These are phyloP conservation scores for Eutrema japonicum DNA, from an alignment of 345 rosid species.

Conservation along the genomic window DNA sequence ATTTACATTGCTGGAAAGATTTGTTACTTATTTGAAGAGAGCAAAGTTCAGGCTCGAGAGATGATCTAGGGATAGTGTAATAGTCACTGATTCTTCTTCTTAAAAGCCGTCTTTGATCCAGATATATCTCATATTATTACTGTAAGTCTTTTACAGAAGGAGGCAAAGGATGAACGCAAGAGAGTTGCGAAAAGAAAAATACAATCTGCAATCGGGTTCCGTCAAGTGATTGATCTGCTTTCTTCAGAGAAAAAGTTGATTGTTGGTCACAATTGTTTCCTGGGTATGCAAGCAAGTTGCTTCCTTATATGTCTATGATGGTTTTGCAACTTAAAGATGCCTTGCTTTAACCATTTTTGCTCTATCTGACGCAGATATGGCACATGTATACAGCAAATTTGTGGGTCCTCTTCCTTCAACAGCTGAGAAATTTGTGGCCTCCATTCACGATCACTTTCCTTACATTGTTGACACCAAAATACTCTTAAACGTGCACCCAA, in stretches of 20 bases:
- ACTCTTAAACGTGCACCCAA: slow-evolving; percentile 62
- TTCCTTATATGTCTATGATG: slow-evolving; percentile 6
- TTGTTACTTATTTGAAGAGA: neutral
- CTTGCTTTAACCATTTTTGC: slow-evolving; percentile 25
- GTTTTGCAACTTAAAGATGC: slow-evolving; percentile 25
- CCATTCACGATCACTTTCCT: slow-evolving; percentile 65
- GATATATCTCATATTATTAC: neutral
- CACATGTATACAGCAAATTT: slow-evolving; percentile 83
- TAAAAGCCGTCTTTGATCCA: neutral
- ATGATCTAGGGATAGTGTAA: slow-evolving; percentile 4
- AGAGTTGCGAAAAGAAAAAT: slow-evolving; percentile 61
- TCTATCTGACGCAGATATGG: slow-evolving; percentile 67
- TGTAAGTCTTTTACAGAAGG: slow-evolving; percentile 56
- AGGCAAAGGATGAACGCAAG: slow-evolving; percentile 62
- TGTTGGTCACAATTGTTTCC: slow-evolving; percentile 92
- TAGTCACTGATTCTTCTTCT: slow-evolving; percentile 3
- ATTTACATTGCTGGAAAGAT: neutral
- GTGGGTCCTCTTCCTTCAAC: slow-evolving; percentile 77
- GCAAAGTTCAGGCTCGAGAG: slow-evolving; percentile 14
- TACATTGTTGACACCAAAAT: slow-evolving; percentile 86
- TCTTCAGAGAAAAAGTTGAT: slow-evolving; percentile 81
- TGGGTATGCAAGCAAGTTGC: slow-evolving; percentile 59
- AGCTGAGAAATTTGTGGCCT: slow-evolving; percentile 70
- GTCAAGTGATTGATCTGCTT: slow-evolving; percentile 87
- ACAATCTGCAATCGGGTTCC: slow-evolving; percentile 75